These are phyloP conservation scores for Nectriaceae sp. DNA, from an alignment of 2,329 filamentous ascomycete species.

Conservation along the genomic window DNA sequence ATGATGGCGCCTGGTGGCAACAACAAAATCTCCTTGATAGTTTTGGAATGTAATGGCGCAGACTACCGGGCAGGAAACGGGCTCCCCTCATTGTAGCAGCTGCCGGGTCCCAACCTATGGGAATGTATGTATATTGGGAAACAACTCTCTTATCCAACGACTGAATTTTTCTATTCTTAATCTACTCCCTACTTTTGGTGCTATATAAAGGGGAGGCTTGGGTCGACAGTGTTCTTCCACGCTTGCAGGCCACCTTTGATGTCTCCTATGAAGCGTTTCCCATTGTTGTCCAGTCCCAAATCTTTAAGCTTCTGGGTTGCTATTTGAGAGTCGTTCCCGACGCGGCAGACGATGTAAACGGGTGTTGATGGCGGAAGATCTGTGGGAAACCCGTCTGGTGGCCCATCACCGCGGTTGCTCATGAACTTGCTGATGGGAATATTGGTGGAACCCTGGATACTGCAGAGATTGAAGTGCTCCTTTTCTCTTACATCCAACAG, in stretches of 20 bases:
- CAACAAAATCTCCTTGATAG: background rate
- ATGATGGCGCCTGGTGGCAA: background rate
- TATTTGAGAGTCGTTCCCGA: conserved; percentile 79
- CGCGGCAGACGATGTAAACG: conserved; percentile 72
- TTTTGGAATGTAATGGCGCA: conserved; percentile 25
- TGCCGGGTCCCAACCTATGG: conserved; percentile 18
- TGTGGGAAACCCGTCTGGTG: conserved; percentile 41
- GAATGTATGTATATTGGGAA: conserved; percentile 30
- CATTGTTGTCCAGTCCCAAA: conserved; percentile 52
- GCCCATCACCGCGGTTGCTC: conserved; percentile 40
- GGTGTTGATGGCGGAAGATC: conserved; percentile 46
- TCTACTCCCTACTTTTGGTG: conserved; percentile 3
- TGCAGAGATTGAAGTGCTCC: conserved; percentile 81
- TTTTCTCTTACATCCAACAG: conserved; percentile 83
- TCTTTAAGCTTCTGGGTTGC: conserved; percentile 67
- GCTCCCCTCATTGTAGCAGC: conserved; percentile 12
- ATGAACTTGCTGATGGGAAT: conserved; percentile 62
- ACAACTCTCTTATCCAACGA: conserved; percentile 26
- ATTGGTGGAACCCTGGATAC: conserved; percentile 74
- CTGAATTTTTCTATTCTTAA: conserved; percentile 15
- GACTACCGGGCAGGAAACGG: conserved; percentile 17
- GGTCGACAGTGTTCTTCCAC: conserved; percentile 71
- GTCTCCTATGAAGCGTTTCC: conserved; percentile 65
- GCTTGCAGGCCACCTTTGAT: conserved; percentile 71
- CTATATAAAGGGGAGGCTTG: conserved; percentile 54